A percentile compares a stretch with the other conserved stretches of the same genome.
phyloP scores from a whole-genome alignment of 805 yeast genomes.

The Grigorovia humatica region DNA sequence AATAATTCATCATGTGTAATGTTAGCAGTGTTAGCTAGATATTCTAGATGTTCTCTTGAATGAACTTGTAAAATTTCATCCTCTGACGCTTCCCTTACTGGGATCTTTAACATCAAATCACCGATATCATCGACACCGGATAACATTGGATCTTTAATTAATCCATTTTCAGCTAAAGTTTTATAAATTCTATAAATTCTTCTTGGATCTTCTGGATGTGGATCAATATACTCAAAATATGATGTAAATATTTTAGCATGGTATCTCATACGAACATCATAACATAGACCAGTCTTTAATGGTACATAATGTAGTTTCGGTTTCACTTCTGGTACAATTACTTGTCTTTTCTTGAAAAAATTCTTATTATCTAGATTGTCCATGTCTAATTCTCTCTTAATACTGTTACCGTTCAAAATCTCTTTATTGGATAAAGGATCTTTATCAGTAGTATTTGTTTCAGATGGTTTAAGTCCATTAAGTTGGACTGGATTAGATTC shows the following conservation, averaged over 20 bases:
- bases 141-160: constrained; percentile 68
- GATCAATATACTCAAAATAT: constrained; percentile 89
- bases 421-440: neutral
- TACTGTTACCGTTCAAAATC: neutral
- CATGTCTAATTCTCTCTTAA: constrained; percentile 6
- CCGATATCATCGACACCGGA: constrained; percentile 67
- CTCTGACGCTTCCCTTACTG: constrained; percentile 77
- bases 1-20: constrained; percentile 71
- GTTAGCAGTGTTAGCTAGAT: constrained; percentile 59
- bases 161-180: constrained; percentile 86
- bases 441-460: neutral
- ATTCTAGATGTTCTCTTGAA: constrained; percentile 66
- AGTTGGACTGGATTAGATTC: too few species aligned
- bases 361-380: constrained; percentile 8
- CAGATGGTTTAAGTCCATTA: too few species aligned
- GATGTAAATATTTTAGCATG: constrained; percentile 92
- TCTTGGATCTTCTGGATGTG: constrained; percentile 98
- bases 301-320: constrained; percentile 67
- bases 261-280: constrained; percentile 95
- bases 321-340: constrained; percentile 45
- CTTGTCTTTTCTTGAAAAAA: constrained; percentile 27
- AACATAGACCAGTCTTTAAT: constrained; percentile 84
- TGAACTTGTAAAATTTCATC: constrained; percentile 87
- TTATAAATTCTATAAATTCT: constrained; percentile 90
- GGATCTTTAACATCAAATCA: constrained; percentile 76